A percentile compares a stretch with the other conserved stretches of the same genome.
Conservation (phyloP, 768 basidiomycete genomes). For the Phlegmacium glaucopus region DNA sequence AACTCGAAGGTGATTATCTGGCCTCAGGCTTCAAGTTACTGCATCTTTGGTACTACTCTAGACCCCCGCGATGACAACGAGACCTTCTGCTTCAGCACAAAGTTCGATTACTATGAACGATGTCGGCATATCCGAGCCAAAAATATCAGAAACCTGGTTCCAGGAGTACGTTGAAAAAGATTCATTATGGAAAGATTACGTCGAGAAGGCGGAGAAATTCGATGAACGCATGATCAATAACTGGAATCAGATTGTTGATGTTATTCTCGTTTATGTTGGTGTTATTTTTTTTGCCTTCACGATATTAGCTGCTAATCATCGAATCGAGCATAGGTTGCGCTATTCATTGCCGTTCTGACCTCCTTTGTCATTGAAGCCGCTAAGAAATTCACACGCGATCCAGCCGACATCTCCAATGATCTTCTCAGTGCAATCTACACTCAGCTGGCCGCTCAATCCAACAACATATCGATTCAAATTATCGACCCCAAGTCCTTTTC, state of each 20-base stretch:
- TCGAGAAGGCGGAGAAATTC: slow-evolving; percentile 1
- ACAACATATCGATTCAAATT: not conserved
- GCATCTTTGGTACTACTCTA: no score
- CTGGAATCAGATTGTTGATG: slow-evolving; percentile 10
- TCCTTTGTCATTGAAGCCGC: slow-evolving; percentile 10
- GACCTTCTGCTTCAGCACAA: no score
- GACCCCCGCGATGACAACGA: no score
- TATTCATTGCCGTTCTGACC: slow-evolving; percentile 11
- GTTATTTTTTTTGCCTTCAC: not conserved
- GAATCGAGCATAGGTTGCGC: slow-evolving; percentile 4
- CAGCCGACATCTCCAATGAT: slow-evolving; percentile 9
- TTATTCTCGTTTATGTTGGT: slow-evolving; percentile 11
- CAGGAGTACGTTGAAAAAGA: not conserved
- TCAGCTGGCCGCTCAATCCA: not conserved
- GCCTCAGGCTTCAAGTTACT: no score
- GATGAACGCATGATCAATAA: slow-evolving; percentile 7
- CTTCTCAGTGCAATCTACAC: slow-evolving; percentile 10
- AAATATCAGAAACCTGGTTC: not conserved
- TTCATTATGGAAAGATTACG: slow-evolving; percentile 6
- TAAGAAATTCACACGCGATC: slow-evolving; percentile 4
- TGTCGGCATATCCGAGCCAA: no score
- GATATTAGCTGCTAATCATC: not conserved
- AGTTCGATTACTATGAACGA: no score
- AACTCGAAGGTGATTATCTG: no score
- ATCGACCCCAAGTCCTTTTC: not conserved